Base-by-base conservation (phyloP, 2,329 filamentous ascomycete species). In the Aspergillus thermomutatus region DNA sequence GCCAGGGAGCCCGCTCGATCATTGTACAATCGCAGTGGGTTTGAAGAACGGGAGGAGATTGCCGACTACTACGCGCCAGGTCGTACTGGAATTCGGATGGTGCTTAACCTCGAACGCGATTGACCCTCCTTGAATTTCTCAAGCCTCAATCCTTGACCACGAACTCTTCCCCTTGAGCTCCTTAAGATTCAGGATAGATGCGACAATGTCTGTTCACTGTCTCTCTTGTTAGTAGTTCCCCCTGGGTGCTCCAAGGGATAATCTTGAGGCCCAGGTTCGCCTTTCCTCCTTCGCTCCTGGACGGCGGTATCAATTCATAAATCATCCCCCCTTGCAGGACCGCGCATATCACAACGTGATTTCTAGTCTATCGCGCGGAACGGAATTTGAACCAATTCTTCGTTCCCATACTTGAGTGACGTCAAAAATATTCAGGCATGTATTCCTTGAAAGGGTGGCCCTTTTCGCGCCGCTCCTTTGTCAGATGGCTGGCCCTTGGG, bases 51-150 rank as follows among this genome's bases (percentile, higher is more conserved):
- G 25, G 77, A 81, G 60, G 69, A 70, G 48, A 74, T 80, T 48
- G 66, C 68, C 49, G 73, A 81, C 66, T 83, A 83, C 67, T 83
- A 83, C 64, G 76, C 76, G 27, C 72, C 73, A 60, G 79, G 79
- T 52, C 74, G 80, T 56, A 76, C 76, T 50, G 79, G 77, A 11
- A 71, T 80, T 50, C 75, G 71, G 60, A 79, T 80, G 77, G 60
- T 71, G 52, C 66, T 77, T 37, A 59, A 71, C 54, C 65, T 75
- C 52, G 61, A 68, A 64, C 60, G 61, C 66, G 66, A 59, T 10
- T 46, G 43, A 46, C 10, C 11, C 11, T 60, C 60, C 53, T 58
- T 69, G 62, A 69, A 46, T 37, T 37, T 26, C 19, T 23, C 21
- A 11, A 3, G 43, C 23, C 21, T 21, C 19, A 21, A 23, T 23